phyloP scores from a whole-genome alignment of 345 rosid species.

The Boechera retrofracta region DNA sequence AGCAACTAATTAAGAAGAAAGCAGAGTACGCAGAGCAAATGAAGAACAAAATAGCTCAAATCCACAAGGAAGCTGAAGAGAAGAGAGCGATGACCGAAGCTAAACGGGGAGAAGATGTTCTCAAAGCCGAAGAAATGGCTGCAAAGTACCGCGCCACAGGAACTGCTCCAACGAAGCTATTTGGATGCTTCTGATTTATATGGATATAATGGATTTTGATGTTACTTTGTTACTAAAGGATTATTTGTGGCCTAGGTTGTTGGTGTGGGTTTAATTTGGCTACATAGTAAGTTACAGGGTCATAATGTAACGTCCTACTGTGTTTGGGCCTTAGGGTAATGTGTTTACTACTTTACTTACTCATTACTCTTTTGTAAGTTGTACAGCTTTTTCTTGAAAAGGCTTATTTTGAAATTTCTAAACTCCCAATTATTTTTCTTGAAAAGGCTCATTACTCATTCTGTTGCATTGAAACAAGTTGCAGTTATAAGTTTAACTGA shows the following conservation, averaged over 20 bases:
- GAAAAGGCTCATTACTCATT: no score
- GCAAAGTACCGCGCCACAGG: slow-evolving; percentile 86
- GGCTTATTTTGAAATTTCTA: background rate
- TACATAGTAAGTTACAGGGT: slow-evolving; percentile 5
- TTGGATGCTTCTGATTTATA: slow-evolving; percentile 36
- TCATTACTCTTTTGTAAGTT: background rate
- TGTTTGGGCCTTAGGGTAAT: background rate
- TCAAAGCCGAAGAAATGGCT: slow-evolving; percentile 84
- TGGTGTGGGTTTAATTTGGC: slow-evolving; percentile 9
- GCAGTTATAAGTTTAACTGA: no score
- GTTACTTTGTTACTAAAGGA: background rate
- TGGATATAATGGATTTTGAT: background rate
- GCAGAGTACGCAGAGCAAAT: slow-evolving; percentile 78
- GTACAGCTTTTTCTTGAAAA: background rate
- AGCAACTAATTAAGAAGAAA: slow-evolving; percentile 75
- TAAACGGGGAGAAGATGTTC: slow-evolving; percentile 77
- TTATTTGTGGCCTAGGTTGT: background rate
- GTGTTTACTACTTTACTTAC: background rate
- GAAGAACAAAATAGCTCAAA: slow-evolving; percentile 76
- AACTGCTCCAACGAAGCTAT: slow-evolving; percentile 69
- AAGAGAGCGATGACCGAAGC: slow-evolving; percentile 81
- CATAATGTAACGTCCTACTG: slow-evolving; percentile 8
- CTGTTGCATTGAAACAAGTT: no score
- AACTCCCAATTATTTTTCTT: background rate
- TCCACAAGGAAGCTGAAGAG: slow-evolving; percentile 88